Evolutionary conservation across 2,329 filamentous ascomycete genomes (phyloP), one percentile per base, ranked within the genome.

Genomic region (Fusarium illudens): DNA sequence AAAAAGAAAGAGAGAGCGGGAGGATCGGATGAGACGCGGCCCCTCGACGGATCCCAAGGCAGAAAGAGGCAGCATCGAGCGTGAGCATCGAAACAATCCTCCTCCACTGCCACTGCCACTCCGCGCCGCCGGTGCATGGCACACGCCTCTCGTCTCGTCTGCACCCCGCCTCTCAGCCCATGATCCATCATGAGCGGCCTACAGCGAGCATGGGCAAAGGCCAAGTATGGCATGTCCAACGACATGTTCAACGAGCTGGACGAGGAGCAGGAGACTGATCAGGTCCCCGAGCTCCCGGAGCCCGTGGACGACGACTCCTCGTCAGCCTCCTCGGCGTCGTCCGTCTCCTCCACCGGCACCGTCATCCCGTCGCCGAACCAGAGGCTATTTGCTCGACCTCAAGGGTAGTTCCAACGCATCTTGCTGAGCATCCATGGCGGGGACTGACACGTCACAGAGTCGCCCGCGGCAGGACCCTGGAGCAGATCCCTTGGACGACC

Each of bases 291-390:
- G 67, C 72, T 85, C 56, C 80, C 78, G 8, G 79, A 82, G 58
- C 74, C 82, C 53, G 76, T 79, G 39, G 84, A 82, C 53, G 86
- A 92, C 72, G 90, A 92, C 76, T 92, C 89, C 13, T 92, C 89
- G 1, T 91, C 89, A 9, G 87, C 92, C 13, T 97, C 89, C 1
- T 91, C 89, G 8, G 87, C 92, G 12, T 97, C 80, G 0, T 97
- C 94, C n/a, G 90, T 93, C 34, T 97, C 94, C 4, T 97, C 94
- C 2, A 93, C 94, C 4, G 94, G 94, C 25, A 98, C 95, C n/a
- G 86, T 98, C 64, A 90, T 93, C 67, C 93, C 94, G 1, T 92
- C 92, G 5, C 87, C 88, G 7, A 90, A 87, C 70, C 88, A 90
- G 71, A 90, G 90, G 65, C 82, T 94, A 37, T 93, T 94, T 80